A percentile compares a stretch with the other conserved stretches of the same genome.
phyloP scores from a whole-genome alignment of 495 filamentous ascomycete species.

The Tuber magnatum region DNA sequence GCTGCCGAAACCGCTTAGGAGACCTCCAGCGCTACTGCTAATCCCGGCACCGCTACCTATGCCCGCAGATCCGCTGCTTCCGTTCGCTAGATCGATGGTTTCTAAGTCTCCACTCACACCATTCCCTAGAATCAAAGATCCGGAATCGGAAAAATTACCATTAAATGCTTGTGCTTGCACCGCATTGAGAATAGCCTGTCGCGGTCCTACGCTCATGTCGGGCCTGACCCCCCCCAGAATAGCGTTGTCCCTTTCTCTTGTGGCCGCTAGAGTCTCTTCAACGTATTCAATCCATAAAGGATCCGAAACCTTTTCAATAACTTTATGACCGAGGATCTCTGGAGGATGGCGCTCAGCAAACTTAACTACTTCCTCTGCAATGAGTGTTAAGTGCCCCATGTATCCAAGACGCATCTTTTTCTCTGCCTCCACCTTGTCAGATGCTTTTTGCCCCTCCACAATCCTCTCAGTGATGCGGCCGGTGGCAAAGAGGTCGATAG shows the following conservation, averaged over 20 bases:
- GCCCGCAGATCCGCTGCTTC: conserved; percentile 50
- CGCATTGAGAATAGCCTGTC: conserved; percentile 59
- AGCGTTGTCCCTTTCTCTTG: conserved; percentile 91
- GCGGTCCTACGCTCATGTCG: conserved; percentile 65
- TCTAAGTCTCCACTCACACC: conserved; percentile 53
- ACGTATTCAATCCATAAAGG: conserved; percentile 92
- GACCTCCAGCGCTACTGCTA: conserved; percentile 55
- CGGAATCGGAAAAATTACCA: conserved; percentile 56
- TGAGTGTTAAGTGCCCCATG: conserved; percentile 96
- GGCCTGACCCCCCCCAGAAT: conserved; percentile 95
- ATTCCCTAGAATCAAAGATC: conserved; percentile 54
- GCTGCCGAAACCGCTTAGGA: conserved; percentile 91
- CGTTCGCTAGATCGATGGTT: conserved; percentile 66
- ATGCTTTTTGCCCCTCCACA: conserved; percentile 77
- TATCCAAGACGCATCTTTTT: conserved; percentile 90
- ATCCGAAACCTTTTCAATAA: conserved; percentile 81
- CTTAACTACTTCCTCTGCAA: conserved; percentile 97
- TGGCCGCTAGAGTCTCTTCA: conserved; percentile 87
- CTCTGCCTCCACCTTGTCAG: conserved; percentile 71
- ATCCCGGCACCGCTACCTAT: conserved; percentile 58
- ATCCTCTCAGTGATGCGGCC: conserved; percentile 86
- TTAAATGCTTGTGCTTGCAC: conserved; percentile 56
- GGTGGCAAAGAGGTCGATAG: conserved; percentile 83
- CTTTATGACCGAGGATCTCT: conserved; percentile 72
- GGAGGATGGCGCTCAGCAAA: conserved; percentile 91